Evolutionary conservation across 768 basidiomycete species (phyloP).

Genomic region (Mycena latifolia): DNA sequence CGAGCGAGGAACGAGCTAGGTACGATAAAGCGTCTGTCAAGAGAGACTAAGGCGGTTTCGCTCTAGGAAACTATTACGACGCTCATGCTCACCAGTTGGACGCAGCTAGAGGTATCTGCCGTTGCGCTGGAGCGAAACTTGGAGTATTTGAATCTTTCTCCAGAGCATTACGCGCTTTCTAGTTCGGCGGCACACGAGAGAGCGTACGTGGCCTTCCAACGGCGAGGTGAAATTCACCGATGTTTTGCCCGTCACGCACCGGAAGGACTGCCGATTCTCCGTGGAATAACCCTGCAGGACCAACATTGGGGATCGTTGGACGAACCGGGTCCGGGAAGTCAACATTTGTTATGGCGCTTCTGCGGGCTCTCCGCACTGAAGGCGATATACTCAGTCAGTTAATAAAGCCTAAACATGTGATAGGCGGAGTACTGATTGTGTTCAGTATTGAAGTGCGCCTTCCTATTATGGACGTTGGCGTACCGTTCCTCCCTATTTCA

Average conservation of each 20-base stretch:
- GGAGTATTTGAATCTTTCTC: constrained; percentile 29
- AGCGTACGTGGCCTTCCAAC: constrained; percentile 55
- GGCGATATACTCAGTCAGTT: constrained; percentile 42
- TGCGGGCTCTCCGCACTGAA: constrained; percentile 64
- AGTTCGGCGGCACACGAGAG: constrained; percentile 5
- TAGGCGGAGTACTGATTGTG: background rate
- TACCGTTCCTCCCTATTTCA: no score
- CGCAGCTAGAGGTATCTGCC: constrained; percentile 31
- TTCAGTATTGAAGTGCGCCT: no score
- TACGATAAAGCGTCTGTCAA: no score
- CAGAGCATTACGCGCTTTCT: constrained; percentile 24
- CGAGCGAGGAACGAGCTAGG: no score
- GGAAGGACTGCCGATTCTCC: constrained; percentile 12
- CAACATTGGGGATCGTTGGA: constrained; percentile 22
- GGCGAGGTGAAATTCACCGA: constrained; percentile 58
- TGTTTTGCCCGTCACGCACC: constrained; percentile 44
- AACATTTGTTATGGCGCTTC: constrained; percentile 54
- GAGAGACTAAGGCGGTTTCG: no score
- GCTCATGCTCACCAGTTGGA: constrained; percentile 31
- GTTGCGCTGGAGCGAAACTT: constrained; percentile 34
- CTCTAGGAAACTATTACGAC: constrained; percentile 31
- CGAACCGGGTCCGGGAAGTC: constrained; percentile 40
- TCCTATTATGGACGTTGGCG: no score
- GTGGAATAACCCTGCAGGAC: constrained; percentile 23
- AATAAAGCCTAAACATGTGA: background rate